Evolutionary conservation across 1,139 yeast genomes (phyloP).

Genomic region (Suhomyces taliae): DNA sequence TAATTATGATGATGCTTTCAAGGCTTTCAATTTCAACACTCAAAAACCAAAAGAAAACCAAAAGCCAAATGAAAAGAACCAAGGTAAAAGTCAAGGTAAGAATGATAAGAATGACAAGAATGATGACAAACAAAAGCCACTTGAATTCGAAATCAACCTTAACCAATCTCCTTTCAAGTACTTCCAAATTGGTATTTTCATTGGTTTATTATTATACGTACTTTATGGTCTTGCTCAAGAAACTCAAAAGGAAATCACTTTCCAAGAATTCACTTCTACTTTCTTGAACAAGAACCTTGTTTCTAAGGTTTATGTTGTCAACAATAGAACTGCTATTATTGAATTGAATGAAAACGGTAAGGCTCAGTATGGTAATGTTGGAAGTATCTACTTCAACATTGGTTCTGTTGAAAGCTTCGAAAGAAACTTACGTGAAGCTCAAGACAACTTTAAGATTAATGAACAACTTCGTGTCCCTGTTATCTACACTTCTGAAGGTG

Average conservation of each 20-base stretch:
- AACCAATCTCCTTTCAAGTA: constrained; percentile 26
- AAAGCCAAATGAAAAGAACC: not conserved
- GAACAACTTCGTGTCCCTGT: constrained; percentile 76
- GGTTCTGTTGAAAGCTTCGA: constrained; percentile 95
- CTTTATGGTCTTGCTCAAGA: constrained; percentile 20
- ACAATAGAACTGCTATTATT: constrained; percentile 38
- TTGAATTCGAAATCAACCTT: constrained; percentile 28
- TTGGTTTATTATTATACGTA: constrained; percentile 28
- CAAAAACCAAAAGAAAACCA: not conserved
- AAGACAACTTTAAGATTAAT: constrained; percentile 64
- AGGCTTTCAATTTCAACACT: constrained; percentile 9
- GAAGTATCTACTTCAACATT: constrained; percentile 58
- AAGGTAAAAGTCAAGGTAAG: not conserved
- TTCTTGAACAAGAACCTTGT: constrained; percentile 43
- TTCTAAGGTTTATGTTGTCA: constrained; percentile 36
- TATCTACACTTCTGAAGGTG: constrained; percentile 70
- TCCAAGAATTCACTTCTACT: constrained; percentile 46
- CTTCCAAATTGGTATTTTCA: constrained; percentile 33
- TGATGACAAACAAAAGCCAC: constrained; percentile 12
- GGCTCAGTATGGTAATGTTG: constrained; percentile 23
- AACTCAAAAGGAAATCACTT: constrained; percentile 33
- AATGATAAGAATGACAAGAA: constrained; percentile 7
- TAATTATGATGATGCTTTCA: constrained; percentile 9
- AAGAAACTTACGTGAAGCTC: constrained; percentile 73
- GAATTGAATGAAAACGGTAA: constrained; percentile 43